Percentiles rank a stretch among this genome's conserved stretches.
These are phyloP conservation scores for Amylocarpus encephaloides DNA, from an alignment of 2,329 filamentous ascomycete species.

Conservation along the genomic window DNA sequence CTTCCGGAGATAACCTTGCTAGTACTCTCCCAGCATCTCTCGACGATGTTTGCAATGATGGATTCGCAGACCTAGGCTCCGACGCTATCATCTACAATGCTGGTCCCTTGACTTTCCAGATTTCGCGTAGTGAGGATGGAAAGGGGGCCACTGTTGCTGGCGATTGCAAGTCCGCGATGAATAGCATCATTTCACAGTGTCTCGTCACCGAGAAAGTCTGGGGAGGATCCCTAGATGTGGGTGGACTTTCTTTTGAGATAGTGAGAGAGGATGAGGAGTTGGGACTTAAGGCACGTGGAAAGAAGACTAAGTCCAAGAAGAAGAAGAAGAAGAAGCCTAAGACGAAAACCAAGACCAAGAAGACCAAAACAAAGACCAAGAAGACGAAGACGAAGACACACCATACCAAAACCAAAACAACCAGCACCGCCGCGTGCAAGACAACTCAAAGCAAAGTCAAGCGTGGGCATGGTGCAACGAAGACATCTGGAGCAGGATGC, in stretches of 20 bases:
- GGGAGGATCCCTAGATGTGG: background rate
- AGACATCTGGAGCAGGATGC: background rate
- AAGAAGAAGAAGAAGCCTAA: background rate
- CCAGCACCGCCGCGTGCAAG: background rate
- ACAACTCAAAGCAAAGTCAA: background rate
- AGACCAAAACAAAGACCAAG: background rate
- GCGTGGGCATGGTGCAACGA: background rate
- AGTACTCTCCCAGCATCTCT: background rate
- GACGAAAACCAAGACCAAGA: background rate
- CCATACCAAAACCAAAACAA: background rate
- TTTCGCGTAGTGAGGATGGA: background rate
- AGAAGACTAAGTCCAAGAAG: background rate
- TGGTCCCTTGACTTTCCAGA: background rate
- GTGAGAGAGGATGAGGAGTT: background rate
- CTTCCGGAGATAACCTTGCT: background rate
- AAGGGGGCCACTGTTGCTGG: background rate
- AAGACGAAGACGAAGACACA: background rate
- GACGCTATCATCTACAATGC: background rate
- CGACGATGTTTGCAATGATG: background rate
- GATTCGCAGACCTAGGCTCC: background rate
- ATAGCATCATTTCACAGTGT: background rate
- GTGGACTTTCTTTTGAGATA: background rate
- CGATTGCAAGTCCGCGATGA: background rate
- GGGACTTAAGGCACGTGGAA: background rate
- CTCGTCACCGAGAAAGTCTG: background rate